Evolutionary conservation across 805 yeast genomes (phyloP).

Genomic region (Nakazawaea wyomingensis): DNA sequence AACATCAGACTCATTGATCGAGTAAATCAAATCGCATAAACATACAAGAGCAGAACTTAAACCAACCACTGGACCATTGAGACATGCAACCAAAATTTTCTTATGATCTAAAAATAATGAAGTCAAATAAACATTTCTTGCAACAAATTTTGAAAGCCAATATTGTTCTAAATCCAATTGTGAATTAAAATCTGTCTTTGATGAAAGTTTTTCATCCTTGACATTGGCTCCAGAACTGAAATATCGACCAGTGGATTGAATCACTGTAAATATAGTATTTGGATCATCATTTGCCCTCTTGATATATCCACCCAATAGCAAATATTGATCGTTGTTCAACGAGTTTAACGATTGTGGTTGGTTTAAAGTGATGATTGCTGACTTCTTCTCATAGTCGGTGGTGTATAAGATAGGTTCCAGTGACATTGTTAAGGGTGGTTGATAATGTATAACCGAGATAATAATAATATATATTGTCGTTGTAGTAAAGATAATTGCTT

Average conservation of each 20-base stretch:
- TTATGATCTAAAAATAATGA: slow-evolving; percentile 63
- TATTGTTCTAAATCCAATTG: slow-evolving; percentile 17
- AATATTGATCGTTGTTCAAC: slow-evolving; percentile 58
- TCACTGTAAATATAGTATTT: slow-evolving; percentile 55
- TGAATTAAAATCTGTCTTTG: background rate
- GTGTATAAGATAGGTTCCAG: background rate
- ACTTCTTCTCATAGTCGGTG: slow-evolving; percentile 27
- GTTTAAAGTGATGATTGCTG: slow-evolving; percentile 61
- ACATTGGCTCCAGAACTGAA: slow-evolving; percentile 87
- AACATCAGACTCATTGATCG: slow-evolving; percentile 50
- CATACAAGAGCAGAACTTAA: slow-evolving; percentile 68
- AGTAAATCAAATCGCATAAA: slow-evolving; percentile 73
- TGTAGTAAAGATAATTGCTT: too few relatives aligned
- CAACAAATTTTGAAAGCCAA: slow-evolving; percentile 57
- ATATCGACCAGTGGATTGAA: slow-evolving; percentile 67
- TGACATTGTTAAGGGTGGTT: background rate
- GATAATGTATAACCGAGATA: too few relatives aligned
- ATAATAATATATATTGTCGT: too few relatives aligned
- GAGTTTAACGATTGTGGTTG: slow-evolving; percentile 63
- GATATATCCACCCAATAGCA: slow-evolving; percentile 51
- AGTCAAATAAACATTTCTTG: slow-evolving; percentile 67
- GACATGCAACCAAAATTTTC: slow-evolving; percentile 64
- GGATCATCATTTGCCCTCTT: slow-evolving; percentile 60
- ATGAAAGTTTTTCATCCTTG: slow-evolving; percentile 23
- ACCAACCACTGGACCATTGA: slow-evolving; percentile 88